Evolutionary conservation across 2,329 filamentous ascomycete species (phyloP), one percentile per base, ranked within the genome.

Genomic region (Cyclaneusma minus): DNA sequence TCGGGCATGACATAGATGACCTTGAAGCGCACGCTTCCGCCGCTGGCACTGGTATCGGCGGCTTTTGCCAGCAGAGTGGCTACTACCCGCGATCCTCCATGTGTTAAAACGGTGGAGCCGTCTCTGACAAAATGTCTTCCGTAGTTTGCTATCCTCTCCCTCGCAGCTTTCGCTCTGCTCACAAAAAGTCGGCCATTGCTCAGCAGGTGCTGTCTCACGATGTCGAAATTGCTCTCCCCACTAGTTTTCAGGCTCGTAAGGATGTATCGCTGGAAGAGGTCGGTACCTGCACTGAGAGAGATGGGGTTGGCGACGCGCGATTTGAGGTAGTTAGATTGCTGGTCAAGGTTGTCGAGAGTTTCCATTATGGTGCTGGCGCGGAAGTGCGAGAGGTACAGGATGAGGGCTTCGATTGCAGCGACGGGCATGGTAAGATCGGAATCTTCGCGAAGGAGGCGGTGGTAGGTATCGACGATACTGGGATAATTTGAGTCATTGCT

Each of bases 251-350:
- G 61, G 36, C 64, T 83, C 30, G 74, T 72, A 43, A 93, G 77
- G 40, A 98, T 70, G 54, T 92, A 95, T 48, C 87, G 78, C 50
- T 89, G 80, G 61, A 98, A 95, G 32, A 95, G 71, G 50, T 94
- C 85, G 33, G 85, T 93, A 43, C 89, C 89, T 29, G 91, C 89
- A 25, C 81, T 84, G 10, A 95, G 70, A 4, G 85, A 87, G 30
- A 95, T 81, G 9, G 85, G 81, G 55, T 98, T 95, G 6, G 77
- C 64, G 28, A 92, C 77, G 12, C 74, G 71, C 31, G 64, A 62
- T 51, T 85, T 87, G 36, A 98, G 69, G 42, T 72, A 68, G 27
- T 68, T 62, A 26, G 82, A 87, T 47, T 89, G 76, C 24, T 65
- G 68, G 44, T 76, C 73, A 35, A 95, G 68, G 23, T 85, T 70